Evolutionary conservation across 345 rosid species (phyloP).

Genomic region (Gossypium herbaceum): DNA sequence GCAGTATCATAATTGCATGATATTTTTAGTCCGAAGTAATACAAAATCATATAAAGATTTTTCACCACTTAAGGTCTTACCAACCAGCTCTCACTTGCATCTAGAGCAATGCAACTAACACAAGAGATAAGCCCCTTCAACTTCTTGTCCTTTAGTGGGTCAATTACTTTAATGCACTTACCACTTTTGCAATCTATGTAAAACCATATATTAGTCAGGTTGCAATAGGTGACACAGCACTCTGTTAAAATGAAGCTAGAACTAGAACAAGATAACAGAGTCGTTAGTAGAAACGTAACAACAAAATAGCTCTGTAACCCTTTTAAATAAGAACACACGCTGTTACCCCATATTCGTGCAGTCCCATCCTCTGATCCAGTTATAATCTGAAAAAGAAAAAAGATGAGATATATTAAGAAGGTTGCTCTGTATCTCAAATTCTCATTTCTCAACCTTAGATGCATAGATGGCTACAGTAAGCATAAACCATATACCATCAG

Average conservation of each 20-base stretch:
- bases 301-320: neutral
- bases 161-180: slow-evolving; percentile 63
- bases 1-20: neutral
- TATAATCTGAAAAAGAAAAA: slow-evolving; percentile 52
- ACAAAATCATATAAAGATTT: neutral
- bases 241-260: slow-evolving; percentile 2
- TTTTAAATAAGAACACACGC: slow-evolving; percentile 1
- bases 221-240: neutral
- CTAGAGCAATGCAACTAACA: slow-evolving; percentile 81
- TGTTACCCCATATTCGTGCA: slow-evolving; percentile 89
- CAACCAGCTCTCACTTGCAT: slow-evolving; percentile 98
- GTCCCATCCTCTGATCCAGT: slow-evolving; percentile 99
- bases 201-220: slow-evolving; percentile 3
- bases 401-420: slow-evolving; percentile 12
- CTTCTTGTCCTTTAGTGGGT: slow-evolving; percentile 45
- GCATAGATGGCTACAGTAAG: neutral
- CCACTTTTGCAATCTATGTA: slow-evolving; percentile 86
- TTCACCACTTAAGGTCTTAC: slow-evolving; percentile 47
- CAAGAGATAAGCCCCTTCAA: slow-evolving; percentile 36
- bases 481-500: neutral
- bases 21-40: neutral
- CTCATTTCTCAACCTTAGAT: slow-evolving; percentile 10
- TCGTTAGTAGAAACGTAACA: neutral
- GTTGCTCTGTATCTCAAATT: slow-evolving; percentile 10
- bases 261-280: neutral